These are phyloP conservation scores for Ophiostoma novo-ulmi DNA, from an alignment of 2,329 filamentous ascomycete genomes.

Conservation along the genomic window DNA sequence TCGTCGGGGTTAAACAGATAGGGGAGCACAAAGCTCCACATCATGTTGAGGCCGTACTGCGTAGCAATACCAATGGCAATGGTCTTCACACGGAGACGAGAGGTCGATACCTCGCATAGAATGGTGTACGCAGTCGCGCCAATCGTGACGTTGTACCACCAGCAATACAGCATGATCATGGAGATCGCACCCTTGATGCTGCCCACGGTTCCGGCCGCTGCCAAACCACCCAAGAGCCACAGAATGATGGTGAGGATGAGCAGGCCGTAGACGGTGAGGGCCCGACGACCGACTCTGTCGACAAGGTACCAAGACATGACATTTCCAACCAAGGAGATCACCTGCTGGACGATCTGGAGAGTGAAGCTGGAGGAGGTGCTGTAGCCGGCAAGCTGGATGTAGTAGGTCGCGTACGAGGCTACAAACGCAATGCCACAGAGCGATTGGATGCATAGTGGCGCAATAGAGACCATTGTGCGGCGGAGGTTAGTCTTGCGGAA, in stretches of 20 bases:
- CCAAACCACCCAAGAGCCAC: constrained; percentile 45
- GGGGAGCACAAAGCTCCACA: constrained; percentile 42
- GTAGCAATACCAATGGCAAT: constrained; percentile 42
- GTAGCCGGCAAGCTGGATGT: constrained; percentile 38
- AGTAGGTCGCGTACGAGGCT: constrained; percentile 58
- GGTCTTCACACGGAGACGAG: constrained; percentile 42
- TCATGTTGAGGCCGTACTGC: constrained; percentile 39
- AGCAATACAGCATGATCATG: constrained; percentile 46
- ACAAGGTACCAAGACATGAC: constrained; percentile 50
- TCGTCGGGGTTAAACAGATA: constrained; percentile 31
- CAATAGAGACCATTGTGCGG: constrained; percentile 39
- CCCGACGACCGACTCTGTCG: constrained; percentile 32
- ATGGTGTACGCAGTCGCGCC: constrained; percentile 36
- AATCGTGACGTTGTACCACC: constrained; percentile 45
- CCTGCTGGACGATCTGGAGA: constrained; percentile 44
- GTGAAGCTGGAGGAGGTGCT: constrained; percentile 32
- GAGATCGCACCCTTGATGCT: constrained; percentile 32
- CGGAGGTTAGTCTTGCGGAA: constrained; percentile 46
- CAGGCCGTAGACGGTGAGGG: constrained; percentile 38
- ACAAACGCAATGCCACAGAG: constrained; percentile 56
- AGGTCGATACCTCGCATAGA: constrained; percentile 35
- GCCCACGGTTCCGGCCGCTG: constrained; percentile 42
- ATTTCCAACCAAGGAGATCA: constrained; percentile 51
- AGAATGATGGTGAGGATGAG: constrained; percentile 38
- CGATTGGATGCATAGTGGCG: constrained; percentile 61